Conservation (phyloP, 495 filamentous ascomycete species). For the Filosporella fistucella region DNA sequence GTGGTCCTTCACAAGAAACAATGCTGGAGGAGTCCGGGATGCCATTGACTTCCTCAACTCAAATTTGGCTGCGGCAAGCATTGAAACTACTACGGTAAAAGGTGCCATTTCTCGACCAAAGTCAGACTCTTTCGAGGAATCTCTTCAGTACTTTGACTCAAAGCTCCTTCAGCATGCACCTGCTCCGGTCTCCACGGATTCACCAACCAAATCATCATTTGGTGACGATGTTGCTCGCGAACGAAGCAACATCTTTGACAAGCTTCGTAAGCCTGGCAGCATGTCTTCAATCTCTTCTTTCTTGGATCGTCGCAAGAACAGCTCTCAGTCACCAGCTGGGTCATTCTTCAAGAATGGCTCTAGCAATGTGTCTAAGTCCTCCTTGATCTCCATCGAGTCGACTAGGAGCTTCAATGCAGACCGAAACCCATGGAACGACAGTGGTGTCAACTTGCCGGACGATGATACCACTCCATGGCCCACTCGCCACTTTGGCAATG, state of each 20-base stretch:
- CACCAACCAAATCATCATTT: slow-evolving; percentile 74
- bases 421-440: slow-evolving; percentile 96
- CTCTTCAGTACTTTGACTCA: slow-evolving; percentile 91
- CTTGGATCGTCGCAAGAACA: slow-evolving; percentile 88
- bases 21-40: slow-evolving; percentile 90
- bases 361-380: slow-evolving; percentile 90
- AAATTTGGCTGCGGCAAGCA: slow-evolving; percentile 74
- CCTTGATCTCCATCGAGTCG: slow-evolving; percentile 88
- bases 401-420: slow-evolving; percentile 80
- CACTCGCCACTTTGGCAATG: slow-evolving; percentile 49
- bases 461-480: slow-evolving; percentile 68
- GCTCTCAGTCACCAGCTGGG: slow-evolving; percentile 68
- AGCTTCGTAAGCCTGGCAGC: slow-evolving; percentile 86
- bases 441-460: slow-evolving; percentile 85
- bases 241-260: slow-evolving; percentile 77
- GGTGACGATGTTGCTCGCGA: slow-evolving; percentile 70
- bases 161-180: slow-evolving; percentile 92
- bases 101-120: slow-evolving; percentile 93
- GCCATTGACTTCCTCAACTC: slow-evolving; percentile 91
- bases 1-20: slow-evolving; percentile 88
- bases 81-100: slow-evolving; percentile 81
- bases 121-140: slow-evolving; percentile 97
- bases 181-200: slow-evolving; percentile 72
- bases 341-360: slow-evolving; percentile 92
- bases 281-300: slow-evolving; percentile 91